Base-by-base conservation (phyloP, 2,329 filamentous ascomycete genomes). In the Shiraia bambusicola region DNA sequence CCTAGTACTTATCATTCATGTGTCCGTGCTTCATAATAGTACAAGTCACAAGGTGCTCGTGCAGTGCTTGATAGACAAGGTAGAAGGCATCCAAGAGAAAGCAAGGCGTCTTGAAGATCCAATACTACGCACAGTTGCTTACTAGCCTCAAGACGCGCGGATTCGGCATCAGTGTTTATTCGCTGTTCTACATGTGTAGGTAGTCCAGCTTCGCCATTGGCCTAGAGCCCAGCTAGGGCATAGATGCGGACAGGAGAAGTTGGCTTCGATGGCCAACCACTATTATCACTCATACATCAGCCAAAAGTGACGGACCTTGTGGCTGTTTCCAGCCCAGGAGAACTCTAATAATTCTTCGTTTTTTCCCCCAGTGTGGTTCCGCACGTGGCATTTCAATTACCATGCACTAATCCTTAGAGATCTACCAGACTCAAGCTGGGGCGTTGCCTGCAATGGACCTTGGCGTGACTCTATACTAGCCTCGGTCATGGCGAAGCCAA, bases 401-500 rank as follows among this genome's bases (percentile, higher is more conserved):
- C 38, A 48, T 6, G 7, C 32, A 16, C 28, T 36, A 35, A 26
- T 13, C 27, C 11, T 42, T 41, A 38, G 50, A 8, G 52, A 51
- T 53, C 28, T 47, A 36, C 52, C 49, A 39, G 32, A 37, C 39
- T 34, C 27, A 13, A 29, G 31, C 16, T 26, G 29, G 32, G 45
- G 34, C 40, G 33, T 46, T 34, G 31, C 28, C 39, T 39, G 43
- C 36, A 41, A 37, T 26, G 11, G 29, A 38, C 14, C 12, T 8
- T 35, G 37, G 40, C 34, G 36, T 42, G 37, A 35, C 42, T 33
- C 39, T 49, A 51, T 42, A 39, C 36, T 47, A 45, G 42, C 14
- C 27, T 45, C 49, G 54, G 56, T 44, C 47, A 46, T 44, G 42
- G 51, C 53, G 55, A 58, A 36, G 27, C 39, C 32, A 46, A 56